phyloP scores from a whole-genome alignment of 345 rosid species.

The Rhodomyrtus tomentosa region DNA sequence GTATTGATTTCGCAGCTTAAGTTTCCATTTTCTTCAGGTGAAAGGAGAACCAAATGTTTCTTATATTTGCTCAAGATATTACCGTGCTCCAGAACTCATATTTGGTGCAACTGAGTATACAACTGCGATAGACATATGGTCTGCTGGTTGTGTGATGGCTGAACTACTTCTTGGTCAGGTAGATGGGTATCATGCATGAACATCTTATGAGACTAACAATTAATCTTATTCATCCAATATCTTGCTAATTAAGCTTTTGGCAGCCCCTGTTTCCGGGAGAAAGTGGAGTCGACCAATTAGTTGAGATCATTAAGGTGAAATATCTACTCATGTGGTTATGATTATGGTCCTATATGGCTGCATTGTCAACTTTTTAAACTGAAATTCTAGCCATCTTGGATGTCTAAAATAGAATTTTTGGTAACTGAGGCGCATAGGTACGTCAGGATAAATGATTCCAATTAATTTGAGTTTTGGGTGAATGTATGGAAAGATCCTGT shows the following conservation, averaged over 20 bases:
- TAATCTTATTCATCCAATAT: neutral
- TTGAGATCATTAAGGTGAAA: conserved; percentile 91
- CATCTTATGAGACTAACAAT: neutral
- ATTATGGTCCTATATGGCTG: neutral
- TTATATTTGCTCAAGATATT: conserved; percentile 89
- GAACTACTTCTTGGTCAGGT: conserved; percentile 94
- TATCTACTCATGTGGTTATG: neutral
- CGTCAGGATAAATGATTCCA: neutral
- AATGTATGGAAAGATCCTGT: neutral
- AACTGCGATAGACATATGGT: conserved; percentile 97
- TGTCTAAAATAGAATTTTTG: neutral
- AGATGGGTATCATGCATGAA: neutral
- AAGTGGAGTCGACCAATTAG: conserved; percentile 94
- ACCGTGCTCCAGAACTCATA: conserved; percentile 95
- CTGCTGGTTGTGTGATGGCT: conserved; percentile 95
- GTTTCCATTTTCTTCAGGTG: conserved; percentile 31
- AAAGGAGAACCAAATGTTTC: conserved; percentile 92
- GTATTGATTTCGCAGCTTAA: neutral
- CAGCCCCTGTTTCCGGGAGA: conserved; percentile 99
- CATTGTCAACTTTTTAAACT: neutral
- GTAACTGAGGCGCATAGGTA: neutral
- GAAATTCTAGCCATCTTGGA: neutral
- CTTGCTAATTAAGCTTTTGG: neutral
- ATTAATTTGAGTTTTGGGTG: neutral
- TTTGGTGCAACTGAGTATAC: conserved; percentile 97